phyloP scores from a whole-genome alignment of 306 rosid species.

The Quercus parvula region DNA sequence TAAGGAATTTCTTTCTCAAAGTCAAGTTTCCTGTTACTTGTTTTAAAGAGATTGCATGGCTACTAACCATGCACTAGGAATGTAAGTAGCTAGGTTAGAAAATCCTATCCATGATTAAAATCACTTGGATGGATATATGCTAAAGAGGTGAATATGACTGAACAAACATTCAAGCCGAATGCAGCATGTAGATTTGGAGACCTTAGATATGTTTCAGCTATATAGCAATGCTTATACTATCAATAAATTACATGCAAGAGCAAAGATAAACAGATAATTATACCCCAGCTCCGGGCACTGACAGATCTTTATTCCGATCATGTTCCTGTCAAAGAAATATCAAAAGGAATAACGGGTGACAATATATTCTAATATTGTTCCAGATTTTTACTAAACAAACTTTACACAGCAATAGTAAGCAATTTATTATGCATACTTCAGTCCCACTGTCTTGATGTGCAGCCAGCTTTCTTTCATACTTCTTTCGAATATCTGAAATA shows the following conservation, averaged over 20 bases:
- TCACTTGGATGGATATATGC: conserved; percentile 4
- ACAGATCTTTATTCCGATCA: conserved; percentile 68
- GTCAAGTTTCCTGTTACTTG: no score
- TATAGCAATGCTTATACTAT: not conserved
- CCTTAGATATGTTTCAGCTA: not conserved
- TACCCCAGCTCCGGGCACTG: conserved; percentile 99
- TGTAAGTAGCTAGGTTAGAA: not conserved
- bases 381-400: not conserved
- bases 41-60: no score
- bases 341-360: conserved; percentile 24
- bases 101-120: not conserved
- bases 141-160: conserved; percentile 17
- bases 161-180: conserved; percentile 14
- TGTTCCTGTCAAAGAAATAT: conserved; percentile 59
- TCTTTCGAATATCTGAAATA: conserved; percentile 89
- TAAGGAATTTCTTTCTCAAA: no score
- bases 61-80: not conserved
- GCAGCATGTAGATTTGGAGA: conserved; percentile 8
- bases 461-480: conserved; percentile 88
- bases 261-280: conserved; percentile 13
- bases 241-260: conserved; percentile 18
- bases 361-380: not conserved
- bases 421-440: conserved; percentile 51
- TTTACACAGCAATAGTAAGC: not conserved
- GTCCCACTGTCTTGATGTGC: conserved; percentile 67